These are phyloP conservation scores for Avena insularis DNA, from an alignment of 176 grass and related monocot genomes.

Conservation along the genomic window DNA sequence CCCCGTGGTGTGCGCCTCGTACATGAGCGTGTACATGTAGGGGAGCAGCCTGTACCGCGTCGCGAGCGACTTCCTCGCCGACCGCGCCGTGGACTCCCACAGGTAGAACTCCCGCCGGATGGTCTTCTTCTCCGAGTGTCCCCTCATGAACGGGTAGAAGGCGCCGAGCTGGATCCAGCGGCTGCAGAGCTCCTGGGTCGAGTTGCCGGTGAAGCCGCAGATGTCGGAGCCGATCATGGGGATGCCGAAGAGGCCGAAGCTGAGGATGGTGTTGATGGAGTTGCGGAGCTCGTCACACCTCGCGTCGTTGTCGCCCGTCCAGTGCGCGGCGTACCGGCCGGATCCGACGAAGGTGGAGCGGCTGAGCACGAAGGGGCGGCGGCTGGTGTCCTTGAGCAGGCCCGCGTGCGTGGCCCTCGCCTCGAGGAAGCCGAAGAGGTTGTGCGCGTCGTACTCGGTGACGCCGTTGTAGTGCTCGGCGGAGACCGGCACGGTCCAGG, in stretches of 20 bases:
- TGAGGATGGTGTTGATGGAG: constrained; percentile 82
- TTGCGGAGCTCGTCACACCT: constrained; percentile 64
- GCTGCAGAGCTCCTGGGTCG: constrained; percentile 81
- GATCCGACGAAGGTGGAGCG: constrained; percentile 87
- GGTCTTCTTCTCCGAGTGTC: constrained; percentile 59
- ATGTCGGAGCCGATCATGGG: constrained; percentile 92
- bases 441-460: constrained; percentile 79
- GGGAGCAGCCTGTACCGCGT: constrained; percentile 81
- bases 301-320: constrained; percentile 75
- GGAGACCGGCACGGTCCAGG: constrained; percentile 67
- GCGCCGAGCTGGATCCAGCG: constrained; percentile 96
- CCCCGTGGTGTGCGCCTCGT: constrained; percentile 65
- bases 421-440: constrained; percentile 77
- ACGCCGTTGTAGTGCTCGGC: constrained; percentile 68
- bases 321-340: constrained; percentile 76
- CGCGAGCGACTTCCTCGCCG: constrained; percentile 70
- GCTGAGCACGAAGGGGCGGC: constrained; percentile 75
- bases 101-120: constrained; percentile 71
- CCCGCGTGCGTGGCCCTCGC: constrained; percentile 62
- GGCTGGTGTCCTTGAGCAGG: constrained; percentile 60
- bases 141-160: constrained; percentile 93
- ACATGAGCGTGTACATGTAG: constrained; percentile 85
- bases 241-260: constrained; percentile 81
- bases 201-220: constrained; percentile 72
- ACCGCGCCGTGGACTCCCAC: constrained; percentile 66